Conservation (phyloP, 495 filamentous ascomycete genomes). For the Cercophora scortea region DNA sequence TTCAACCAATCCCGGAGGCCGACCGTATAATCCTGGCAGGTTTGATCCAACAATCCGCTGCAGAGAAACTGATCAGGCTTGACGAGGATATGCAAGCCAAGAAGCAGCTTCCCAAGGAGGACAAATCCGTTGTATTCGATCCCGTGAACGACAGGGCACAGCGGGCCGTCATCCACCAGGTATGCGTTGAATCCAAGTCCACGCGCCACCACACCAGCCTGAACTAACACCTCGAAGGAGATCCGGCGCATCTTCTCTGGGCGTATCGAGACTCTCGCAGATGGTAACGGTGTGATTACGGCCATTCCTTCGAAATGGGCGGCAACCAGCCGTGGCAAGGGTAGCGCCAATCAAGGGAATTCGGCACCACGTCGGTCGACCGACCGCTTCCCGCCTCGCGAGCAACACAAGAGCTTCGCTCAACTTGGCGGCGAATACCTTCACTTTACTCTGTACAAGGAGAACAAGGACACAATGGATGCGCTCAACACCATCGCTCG, state of each 20-base stretch:
- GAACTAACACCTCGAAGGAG: slow-evolving; percentile 20
- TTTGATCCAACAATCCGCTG: slow-evolving; percentile 22
- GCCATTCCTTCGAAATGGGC: slow-evolving; percentile 20
- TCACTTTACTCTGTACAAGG: slow-evolving; percentile 93
- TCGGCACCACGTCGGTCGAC: slow-evolving; percentile 22
- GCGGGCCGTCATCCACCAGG: slow-evolving; percentile 32
- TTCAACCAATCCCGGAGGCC: slow-evolving; percentile 11
- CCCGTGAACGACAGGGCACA: slow-evolving; percentile 29
- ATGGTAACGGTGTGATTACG: slow-evolving; percentile 24
- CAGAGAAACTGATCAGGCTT: slow-evolving; percentile 26
- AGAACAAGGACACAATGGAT: slow-evolving; percentile 98
- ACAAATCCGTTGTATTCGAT: slow-evolving; percentile 20
- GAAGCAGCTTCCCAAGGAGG: slow-evolving; percentile 9
- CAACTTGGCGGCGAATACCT: slow-evolving; percentile 66
- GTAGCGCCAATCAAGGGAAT: slow-evolving; percentile 2
- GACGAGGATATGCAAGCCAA: slow-evolving; percentile 22
- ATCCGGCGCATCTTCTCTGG: slow-evolving; percentile 36
- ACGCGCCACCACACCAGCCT: neutral
- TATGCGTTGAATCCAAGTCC: slow-evolving; percentile 6
- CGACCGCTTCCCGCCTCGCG: neutral
- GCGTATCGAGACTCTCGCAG: slow-evolving; percentile 21
- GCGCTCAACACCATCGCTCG: slow-evolving; percentile 64
- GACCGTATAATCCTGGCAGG: slow-evolving; percentile 13
- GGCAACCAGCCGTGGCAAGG: slow-evolving; percentile 27
- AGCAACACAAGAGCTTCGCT: slow-evolving; percentile 13